Conservation (phyloP, 1,139 yeast species). For the Saccharomyces hybrid region DNA sequence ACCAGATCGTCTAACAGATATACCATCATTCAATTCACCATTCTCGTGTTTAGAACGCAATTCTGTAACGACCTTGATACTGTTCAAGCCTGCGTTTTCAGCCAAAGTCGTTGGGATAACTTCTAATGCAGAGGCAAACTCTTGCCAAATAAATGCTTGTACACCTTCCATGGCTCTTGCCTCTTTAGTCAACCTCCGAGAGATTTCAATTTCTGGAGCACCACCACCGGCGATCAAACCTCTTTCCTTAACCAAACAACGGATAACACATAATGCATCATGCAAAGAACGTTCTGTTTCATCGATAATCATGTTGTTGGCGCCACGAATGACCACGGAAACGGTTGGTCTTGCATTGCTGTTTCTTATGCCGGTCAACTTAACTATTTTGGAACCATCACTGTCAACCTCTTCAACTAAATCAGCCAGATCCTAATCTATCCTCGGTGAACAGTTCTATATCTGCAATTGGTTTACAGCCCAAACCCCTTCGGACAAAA, state of each 20-base stretch:
- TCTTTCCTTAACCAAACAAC: slow-evolving; percentile 89
- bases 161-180: slow-evolving; percentile 76
- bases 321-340: slow-evolving; percentile 90
- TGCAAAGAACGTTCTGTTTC: slow-evolving; percentile 96
- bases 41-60: slow-evolving; percentile 84
- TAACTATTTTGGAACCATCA: slow-evolving; percentile 86
- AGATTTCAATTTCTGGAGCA: slow-evolving; percentile 93
- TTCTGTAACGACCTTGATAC: slow-evolving; percentile 91
- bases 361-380: slow-evolving; percentile 74
- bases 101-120: slow-evolving; percentile 95
- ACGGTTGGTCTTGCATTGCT: slow-evolving; percentile 60
- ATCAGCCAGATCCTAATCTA: slow-evolving; percentile 85
- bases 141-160: slow-evolving; percentile 91
- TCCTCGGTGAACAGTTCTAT: slow-evolving; percentile 88
- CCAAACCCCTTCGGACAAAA: slow-evolving; percentile 83
- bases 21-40: slow-evolving; percentile 93
- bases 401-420: slow-evolving; percentile 86
- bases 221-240: slow-evolving; percentile 99
- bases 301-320: slow-evolving; percentile 79
- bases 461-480: slow-evolving; percentile 95
- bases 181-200: slow-evolving; percentile 72
- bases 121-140: slow-evolving; percentile 91
- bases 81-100: slow-evolving; percentile 94
- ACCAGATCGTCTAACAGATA: slow-evolving; percentile 88
- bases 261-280: slow-evolving; percentile 92